These are phyloP conservation scores for Paramyrothecium roridum DNA, from an alignment of 2,329 filamentous ascomycete species.

Conservation along the genomic window DNA sequence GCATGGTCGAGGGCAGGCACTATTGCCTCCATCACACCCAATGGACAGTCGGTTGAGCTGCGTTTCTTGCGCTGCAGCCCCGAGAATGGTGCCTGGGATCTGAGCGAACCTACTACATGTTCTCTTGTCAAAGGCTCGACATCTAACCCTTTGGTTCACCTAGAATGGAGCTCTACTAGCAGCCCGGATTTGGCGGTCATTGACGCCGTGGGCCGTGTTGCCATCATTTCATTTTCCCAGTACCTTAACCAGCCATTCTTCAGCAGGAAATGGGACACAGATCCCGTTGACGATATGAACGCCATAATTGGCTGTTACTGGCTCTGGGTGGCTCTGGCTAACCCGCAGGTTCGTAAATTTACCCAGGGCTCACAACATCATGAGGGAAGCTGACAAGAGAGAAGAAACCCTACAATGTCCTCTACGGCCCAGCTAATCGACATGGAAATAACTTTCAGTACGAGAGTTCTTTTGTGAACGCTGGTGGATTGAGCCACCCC, in stretches of 20 bases:
- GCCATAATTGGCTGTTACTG: slow-evolving; percentile 83
- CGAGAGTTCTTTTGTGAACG: slow-evolving; percentile 61
- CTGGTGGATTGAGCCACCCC: slow-evolving; percentile 71
- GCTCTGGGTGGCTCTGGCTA: slow-evolving; percentile 60
- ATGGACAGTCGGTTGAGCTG: slow-evolving; percentile 69
- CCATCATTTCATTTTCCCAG: slow-evolving; percentile 68
- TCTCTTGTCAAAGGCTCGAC: slow-evolving; percentile 59
- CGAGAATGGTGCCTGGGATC: slow-evolving; percentile 68
- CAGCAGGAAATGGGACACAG: slow-evolving; percentile 60
- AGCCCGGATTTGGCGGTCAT: slow-evolving; percentile 80
- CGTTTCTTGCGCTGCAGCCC: slow-evolving; percentile 69
- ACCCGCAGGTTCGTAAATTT: slow-evolving; percentile 29
- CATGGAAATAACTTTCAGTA: slow-evolving; percentile 65
- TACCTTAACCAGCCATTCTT: slow-evolving; percentile 70
- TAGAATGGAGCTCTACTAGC: slow-evolving; percentile 73
- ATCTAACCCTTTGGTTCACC: slow-evolving; percentile 68
- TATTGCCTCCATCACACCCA: slow-evolving; percentile 74
- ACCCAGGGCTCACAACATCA: background rate
- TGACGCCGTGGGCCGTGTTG: slow-evolving; percentile 74
- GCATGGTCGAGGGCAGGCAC: slow-evolving; percentile 87
- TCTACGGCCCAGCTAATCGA: slow-evolving; percentile 62
- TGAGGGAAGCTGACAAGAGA: background rate
- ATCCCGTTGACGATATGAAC: slow-evolving; percentile 70
- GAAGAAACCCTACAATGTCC: slow-evolving; percentile 40
- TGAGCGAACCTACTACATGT: slow-evolving; percentile 69